Percentiles rank a stretch among this genome's conserved stretches.
Conservation (phyloP, 306 rosid species). For the Acmispon strigosus region DNA sequence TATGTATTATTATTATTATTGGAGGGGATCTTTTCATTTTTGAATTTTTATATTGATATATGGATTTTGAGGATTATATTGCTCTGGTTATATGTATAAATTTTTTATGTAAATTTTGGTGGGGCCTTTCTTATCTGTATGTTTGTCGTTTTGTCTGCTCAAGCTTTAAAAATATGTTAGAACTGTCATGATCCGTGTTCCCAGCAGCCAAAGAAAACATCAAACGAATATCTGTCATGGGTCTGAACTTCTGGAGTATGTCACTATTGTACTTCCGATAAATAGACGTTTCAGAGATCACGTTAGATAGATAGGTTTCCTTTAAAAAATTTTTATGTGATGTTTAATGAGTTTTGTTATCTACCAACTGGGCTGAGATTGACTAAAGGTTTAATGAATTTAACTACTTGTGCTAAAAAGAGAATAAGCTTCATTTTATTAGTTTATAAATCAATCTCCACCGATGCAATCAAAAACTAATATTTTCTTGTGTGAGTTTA, state of each 20-base stretch:
- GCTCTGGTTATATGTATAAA: conserved; percentile 16
- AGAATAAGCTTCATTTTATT: no score
- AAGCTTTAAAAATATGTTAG: conserved; percentile 7
- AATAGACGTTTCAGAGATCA: no score
- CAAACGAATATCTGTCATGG: conserved; percentile 12
- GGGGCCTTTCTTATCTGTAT: conserved; percentile 12
- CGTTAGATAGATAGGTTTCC: no score
- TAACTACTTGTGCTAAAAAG: no score
- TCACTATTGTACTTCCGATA: neutral
- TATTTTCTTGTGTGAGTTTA: no score
- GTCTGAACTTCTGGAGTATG: neutral
- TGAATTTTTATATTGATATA: conserved; percentile 18
- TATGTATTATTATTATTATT: conserved; percentile 16
- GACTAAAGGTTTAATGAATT: no score
- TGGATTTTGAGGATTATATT: neutral
- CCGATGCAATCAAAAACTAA: no score
- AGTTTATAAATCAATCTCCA: no score
- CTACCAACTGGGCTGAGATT: no score
- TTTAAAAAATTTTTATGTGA: no score
- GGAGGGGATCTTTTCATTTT: conserved; percentile 13
- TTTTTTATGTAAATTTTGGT: conserved; percentile 28
- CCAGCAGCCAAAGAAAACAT: neutral
- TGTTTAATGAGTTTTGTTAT: no score
- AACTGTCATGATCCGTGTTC: conserved; percentile 20
- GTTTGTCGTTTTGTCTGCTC: conserved; percentile 10